Base-by-base conservation (phyloP, 192 early-diverging fungal genomes). In the Coemansia sp. region DNA sequence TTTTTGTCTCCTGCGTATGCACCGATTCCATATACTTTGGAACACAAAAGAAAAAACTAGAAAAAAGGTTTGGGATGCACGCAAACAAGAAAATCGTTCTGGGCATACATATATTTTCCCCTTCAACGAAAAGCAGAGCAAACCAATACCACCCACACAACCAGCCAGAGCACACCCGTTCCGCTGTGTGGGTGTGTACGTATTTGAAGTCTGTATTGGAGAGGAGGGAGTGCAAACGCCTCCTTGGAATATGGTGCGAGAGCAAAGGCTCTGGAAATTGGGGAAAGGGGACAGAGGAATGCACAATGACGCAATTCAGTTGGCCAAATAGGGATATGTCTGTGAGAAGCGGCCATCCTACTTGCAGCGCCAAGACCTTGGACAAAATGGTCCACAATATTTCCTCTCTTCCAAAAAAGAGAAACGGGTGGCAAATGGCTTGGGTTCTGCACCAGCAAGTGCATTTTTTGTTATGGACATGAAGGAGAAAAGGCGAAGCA, bases 261-360 rank as follows among this genome's bases (percentile, higher is more conserved):
- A 31, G 29, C 4, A 57, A 49, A 8, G 8, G 29, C 31, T 10
- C 15, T 30, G 55, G 55, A 57, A 57, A 57, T 57, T 57, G 55
- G 55, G n/a, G 25, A 34, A 26, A 26, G n/a, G 29, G 18, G 55
- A 57, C 18, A 57, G 30, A n/a, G 2, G 5, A 2, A 30, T 33
- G 55, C 55, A 31, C 55, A 7, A 57, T 57, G 55, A 57, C 55
- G 55, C n/a, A 57, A 57, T 57, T 30, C 10, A 7, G 55, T 15
- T 10, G 13, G 31, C 55, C n/a, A 8, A 57, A 57, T 16, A 34
- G 26, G 55, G 31, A 26, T 5, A 26, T 26, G 7, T 51, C 20
- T 51, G 6, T 26, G 48, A 23, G 25, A 51, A 10, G 48, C 48
- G 43, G 43, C n/a, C 18, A 16, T 16, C 5, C 5, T 46, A 15